Evolutionary conservation across 257 asterid species (phyloP).

Genomic region (Solanum bulbocastanum): DNA sequence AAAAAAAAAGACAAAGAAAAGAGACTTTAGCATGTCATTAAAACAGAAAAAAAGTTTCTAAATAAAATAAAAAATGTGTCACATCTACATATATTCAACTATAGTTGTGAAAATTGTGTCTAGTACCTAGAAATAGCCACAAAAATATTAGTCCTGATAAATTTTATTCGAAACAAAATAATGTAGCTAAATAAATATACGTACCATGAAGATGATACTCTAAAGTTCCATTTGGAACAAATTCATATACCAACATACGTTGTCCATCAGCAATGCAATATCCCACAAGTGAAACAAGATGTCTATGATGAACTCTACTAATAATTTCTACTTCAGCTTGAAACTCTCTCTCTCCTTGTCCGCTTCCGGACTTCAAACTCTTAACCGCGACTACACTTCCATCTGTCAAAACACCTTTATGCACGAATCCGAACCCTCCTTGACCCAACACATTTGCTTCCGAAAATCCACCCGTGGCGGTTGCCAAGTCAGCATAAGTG

Average conservation of each 20-base stretch:
- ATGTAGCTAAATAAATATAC: background rate
- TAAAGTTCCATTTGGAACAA: background rate
- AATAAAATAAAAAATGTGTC: background rate
- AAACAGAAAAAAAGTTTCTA: background rate
- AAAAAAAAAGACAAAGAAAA: background rate
- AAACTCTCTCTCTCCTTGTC: slow-evolving; percentile 5
- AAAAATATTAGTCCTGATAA: background rate
- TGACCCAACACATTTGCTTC: slow-evolving; percentile 1
- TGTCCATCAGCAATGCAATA: background rate
- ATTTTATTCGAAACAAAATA: background rate
- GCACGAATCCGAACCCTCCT: slow-evolving; percentile 6
- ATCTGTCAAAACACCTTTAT: slow-evolving; percentile 6
- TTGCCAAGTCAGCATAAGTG: background rate
- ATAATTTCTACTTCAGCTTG: background rate
- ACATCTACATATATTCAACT: background rate
- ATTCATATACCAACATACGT: slow-evolving; percentile 7
- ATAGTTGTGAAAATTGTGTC: background rate
- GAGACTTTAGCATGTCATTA: background rate
- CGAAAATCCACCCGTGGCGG: background rate
- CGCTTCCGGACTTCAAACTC: slow-evolving; percentile 7
- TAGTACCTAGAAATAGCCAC: background rate
- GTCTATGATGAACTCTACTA: slow-evolving; percentile 4
- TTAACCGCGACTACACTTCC: slow-evolving; percentile 1
- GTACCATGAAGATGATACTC: slow-evolving; percentile 6
- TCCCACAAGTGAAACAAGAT: slow-evolving; percentile 7